Evolutionary conservation across 1,284 basidiomycete genomes (phyloP), one percentile per base, ranked within the genome.

Genomic region (Rhizopogon hawkerae): DNA sequence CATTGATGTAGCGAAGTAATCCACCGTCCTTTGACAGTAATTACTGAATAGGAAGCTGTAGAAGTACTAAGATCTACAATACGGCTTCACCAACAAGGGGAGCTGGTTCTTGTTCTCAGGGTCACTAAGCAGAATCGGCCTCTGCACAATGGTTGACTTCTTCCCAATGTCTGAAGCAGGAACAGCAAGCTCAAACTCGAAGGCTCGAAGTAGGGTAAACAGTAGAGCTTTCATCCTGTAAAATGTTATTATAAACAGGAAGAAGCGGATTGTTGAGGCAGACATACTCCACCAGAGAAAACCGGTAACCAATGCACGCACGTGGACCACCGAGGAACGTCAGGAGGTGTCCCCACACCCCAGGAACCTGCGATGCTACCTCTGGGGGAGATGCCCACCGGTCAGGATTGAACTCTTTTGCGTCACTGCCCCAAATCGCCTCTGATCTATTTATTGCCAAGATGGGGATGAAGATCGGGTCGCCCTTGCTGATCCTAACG

Each of bases 271-370:
- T 9, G 23, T 34, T 39, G 14, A 35, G 11, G n/a, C 8, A 29
- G 5, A 62, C 70, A 52, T 55, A 81, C 78, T 88, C 84, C 14
- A 78, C 69, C 18, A 88, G 57, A 1, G 84, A 75, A 58, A 89
- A 87, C 3, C 81, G 76, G 60, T 82, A 87, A 0, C 85, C 85
- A 38, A 84, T 83, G 58, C 81, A 84, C 1, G 78, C 72, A 33
- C 74, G 73, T 5, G 78, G 73, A 0, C 82, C 82, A 16, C 76
- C 77, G 2, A 79, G 56, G 69, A 86, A 87, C 1, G 77, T 75
- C 43, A 85, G 64, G 57, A 78, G 52, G 55, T 83, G 74, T 11
- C 75, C 70, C 75, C 73, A 82, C 0, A 85, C 66, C 0, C 81
- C 77, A 0, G 83, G 83, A 11, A 84, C 69, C 0, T 58, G 60